Conservation (phyloP, 805 yeast species). For the Spencermartinsiella europaea region DNA sequence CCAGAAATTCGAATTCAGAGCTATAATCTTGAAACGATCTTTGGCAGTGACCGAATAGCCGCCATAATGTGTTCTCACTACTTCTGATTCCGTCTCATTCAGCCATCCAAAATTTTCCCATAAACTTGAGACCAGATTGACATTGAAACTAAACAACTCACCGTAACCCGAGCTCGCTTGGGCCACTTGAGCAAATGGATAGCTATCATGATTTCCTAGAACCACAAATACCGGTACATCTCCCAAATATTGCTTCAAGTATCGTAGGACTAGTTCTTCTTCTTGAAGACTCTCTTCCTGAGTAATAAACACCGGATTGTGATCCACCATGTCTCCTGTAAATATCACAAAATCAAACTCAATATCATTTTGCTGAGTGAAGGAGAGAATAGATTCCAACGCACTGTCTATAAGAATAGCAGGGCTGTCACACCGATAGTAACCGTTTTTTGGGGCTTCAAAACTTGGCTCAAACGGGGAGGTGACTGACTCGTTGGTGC, state of each 20-base stretch:
- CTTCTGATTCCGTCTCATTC: slow-evolving; percentile 30
- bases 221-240: slow-evolving; percentile 56
- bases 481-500: slow-evolving; percentile 48
- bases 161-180: slow-evolving; percentile 44
- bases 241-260: slow-evolving; percentile 47
- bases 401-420: slow-evolving; percentile 56
- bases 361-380: slow-evolving; percentile 20
- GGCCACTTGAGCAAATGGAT: slow-evolving; percentile 67
- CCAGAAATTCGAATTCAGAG: slow-evolving; percentile 65
- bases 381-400: slow-evolving; percentile 39
- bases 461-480: slow-evolving; percentile 27
- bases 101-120: slow-evolving; percentile 48
- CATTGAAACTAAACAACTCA: slow-evolving; percentile 42
- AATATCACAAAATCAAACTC: slow-evolving; percentile 46
- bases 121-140: slow-evolving; percentile 43
- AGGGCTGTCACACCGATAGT: slow-evolving; percentile 63
- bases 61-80: slow-evolving; percentile 48
- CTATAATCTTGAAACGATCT: slow-evolving; percentile 53
- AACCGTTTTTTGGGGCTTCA: slow-evolving; percentile 60
- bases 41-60: slow-evolving; percentile 55
- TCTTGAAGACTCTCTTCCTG: slow-evolving; percentile 46
- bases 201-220: slow-evolving; percentile 68
- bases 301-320: slow-evolving; percentile 45
- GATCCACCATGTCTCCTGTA: slow-evolving; percentile 74
- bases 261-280: slow-evolving; percentile 47